These are phyloP conservation scores for Anisodus acutangulus DNA, from an alignment of 257 asterid genomes.

Conservation along the genomic window DNA sequence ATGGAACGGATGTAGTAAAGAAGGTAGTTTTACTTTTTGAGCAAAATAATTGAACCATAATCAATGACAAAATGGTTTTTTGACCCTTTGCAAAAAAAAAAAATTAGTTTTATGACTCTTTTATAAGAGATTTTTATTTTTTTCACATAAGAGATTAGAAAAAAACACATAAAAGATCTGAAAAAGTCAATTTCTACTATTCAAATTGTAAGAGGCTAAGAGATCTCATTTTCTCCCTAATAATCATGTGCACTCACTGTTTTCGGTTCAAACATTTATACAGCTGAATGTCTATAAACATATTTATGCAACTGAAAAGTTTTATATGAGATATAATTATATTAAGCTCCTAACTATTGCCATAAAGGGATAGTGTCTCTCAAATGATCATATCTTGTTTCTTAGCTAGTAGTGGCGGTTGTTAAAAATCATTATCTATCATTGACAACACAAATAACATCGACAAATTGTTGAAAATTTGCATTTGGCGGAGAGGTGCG, in stretches of 20 bases:
- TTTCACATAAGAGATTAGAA: too few relatives aligned
- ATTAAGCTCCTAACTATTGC: background rate
- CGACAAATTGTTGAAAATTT: too few relatives aligned
- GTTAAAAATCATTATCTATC: conserved; percentile 15
- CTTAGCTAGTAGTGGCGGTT: background rate
- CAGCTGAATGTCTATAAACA: too few relatives aligned
- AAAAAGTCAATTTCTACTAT: too few relatives aligned
- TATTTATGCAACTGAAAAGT: background rate
- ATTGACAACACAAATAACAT: background rate
- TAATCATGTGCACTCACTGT: background rate
- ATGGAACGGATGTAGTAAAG: background rate
- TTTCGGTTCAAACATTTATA: background rate
- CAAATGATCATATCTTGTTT: background rate
- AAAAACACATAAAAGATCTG: too few relatives aligned
- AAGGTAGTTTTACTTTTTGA: background rate
- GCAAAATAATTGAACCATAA: background rate
- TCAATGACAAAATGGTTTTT: too few relatives aligned
- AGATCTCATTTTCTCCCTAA: background rate
- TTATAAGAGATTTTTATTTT: too few relatives aligned
- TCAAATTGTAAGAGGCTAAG: too few relatives aligned
- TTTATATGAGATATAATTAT: too few relatives aligned
- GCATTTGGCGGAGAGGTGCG: too few relatives aligned
- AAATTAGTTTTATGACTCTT: too few relatives aligned
- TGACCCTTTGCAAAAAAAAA: too few relatives aligned
- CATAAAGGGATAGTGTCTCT: background rate